Evolutionary conservation across 2,329 filamentous ascomycete species (phyloP).

Genomic region (Passalora sequoiae): DNA sequence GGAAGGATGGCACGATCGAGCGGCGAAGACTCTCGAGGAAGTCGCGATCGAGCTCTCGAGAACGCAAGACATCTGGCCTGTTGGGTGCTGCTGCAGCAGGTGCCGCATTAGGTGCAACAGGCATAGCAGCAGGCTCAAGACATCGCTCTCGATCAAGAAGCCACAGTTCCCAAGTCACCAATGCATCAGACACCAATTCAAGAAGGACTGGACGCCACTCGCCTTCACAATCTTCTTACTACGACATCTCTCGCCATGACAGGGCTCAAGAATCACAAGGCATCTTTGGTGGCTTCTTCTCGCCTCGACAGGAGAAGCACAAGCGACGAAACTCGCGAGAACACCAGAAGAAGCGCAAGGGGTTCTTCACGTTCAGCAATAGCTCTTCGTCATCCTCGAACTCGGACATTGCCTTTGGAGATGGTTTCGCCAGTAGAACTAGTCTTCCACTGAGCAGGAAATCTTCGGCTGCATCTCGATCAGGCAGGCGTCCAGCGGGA

Average conservation of each 20-base stretch:
- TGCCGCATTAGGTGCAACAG: conserved; percentile 25
- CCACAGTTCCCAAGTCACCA: conserved; percentile 1
- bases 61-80: conserved; percentile 25
- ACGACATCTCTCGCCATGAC: conserved; percentile 12
- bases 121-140: conserved; percentile 18
- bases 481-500: conserved; percentile 10
- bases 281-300: conserved; percentile 31
- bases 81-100: conserved; percentile 22
- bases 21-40: conserved; percentile 18
- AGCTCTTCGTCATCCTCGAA: conserved; percentile 43
- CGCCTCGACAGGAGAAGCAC: conserved; percentile 24
- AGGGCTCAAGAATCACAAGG: conserved; percentile 19
- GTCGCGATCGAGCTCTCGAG: conserved; percentile 32
- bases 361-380: conserved; percentile 48
- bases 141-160: conserved; percentile 39
- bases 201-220: conserved; percentile 12
- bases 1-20: conserved; percentile 31
- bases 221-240: conserved; percentile 13
- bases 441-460: conserved; percentile 20
- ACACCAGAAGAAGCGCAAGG: conserved; percentile 37
- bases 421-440: conserved; percentile 26
- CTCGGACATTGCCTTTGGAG: conserved; percentile 45
- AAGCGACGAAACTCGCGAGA: conserved; percentile 17
- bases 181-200: conserved; percentile 6
- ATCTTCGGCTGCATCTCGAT: conserved; percentile 15